Percentiles rank a stretch among this genome's conserved stretches.
phyloP scores from a whole-genome alignment of 768 basidiomycete species.

The Sarcomyxa edulis region DNA sequence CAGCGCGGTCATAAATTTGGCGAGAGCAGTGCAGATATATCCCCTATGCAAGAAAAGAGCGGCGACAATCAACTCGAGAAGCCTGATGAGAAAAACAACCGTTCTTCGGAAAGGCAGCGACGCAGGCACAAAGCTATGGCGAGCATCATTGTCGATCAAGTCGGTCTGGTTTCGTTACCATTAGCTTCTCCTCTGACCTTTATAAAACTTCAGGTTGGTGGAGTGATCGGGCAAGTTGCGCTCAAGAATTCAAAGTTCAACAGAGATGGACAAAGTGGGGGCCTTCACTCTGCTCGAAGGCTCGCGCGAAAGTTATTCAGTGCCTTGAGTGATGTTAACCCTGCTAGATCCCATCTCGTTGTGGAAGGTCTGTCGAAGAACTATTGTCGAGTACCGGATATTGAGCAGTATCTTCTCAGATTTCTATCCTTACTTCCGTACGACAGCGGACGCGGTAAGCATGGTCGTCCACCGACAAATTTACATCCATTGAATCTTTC shows the following conservation, averaged over 20 bases:
- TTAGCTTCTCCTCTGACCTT: neutral
- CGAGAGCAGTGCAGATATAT: slow-evolving; percentile 10
- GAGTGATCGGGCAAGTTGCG: slow-evolving; percentile 65
- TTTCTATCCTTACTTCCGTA: slow-evolving; percentile 73
- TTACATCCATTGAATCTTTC: slow-evolving; percentile 7
- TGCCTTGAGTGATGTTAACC: slow-evolving; percentile 52
- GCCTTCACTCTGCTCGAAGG: slow-evolving; percentile 57
- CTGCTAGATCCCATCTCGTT: slow-evolving; percentile 54
- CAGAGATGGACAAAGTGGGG: slow-evolving; percentile 46
- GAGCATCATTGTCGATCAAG: slow-evolving; percentile 67
- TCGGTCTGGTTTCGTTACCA: slow-evolving; percentile 16
- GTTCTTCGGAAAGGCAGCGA: slow-evolving; percentile 28
- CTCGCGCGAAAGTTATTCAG: slow-evolving; percentile 67
- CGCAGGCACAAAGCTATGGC: slow-evolving; percentile 49
- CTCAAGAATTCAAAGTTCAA: slow-evolving; percentile 62
- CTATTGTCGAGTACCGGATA: neutral
- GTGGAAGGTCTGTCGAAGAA: slow-evolving; percentile 57
- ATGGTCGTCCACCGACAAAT: neutral
- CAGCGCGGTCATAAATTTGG: slow-evolving; percentile 10
- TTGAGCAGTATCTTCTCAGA: slow-evolving; percentile 33
- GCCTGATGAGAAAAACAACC: slow-evolving; percentile 14
- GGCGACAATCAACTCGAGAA: slow-evolving; percentile 7
- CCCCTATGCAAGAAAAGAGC: slow-evolving; percentile 12
- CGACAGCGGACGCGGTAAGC: slow-evolving; percentile 65
- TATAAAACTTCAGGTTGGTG: slow-evolving; percentile 43